Percentiles rank a stretch among this genome's conserved stretches.
Evolutionary conservation across 257 asterid species (phyloP).

Genomic region (Ilex aquifolium): DNA sequence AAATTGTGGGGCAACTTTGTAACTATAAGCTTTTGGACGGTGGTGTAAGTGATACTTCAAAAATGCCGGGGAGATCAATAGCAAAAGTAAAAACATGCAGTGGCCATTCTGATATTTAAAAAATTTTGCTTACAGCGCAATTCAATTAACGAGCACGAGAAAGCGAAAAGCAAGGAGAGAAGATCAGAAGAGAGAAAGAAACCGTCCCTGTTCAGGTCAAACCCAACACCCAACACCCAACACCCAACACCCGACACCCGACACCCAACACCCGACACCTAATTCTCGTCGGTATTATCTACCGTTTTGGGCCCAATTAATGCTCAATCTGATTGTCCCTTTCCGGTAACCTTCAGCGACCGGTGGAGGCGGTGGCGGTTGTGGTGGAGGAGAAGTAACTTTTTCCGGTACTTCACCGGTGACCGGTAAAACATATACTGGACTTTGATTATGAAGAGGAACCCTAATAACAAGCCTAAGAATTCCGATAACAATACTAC

Average conservation of each 20-base stretch:
- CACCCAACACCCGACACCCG: conserved; percentile 1
- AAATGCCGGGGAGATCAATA: no score
- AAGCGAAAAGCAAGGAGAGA: neutral
- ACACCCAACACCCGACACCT: conserved; percentile 1
- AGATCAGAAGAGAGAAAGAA: conserved; percentile 6
- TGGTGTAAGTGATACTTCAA: no score
- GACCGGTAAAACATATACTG: conserved; percentile 7
- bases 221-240: conserved; percentile 17
- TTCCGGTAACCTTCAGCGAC: conserved; percentile 24
- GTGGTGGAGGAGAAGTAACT: conserved; percentile 13
- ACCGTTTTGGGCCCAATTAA: conserved; percentile 10
- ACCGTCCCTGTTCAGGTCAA: conserved; percentile 35
- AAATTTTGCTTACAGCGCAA: no score
- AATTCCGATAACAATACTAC: neutral
- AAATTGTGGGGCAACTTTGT: no score
- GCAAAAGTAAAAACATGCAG: no score
- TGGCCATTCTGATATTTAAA: no score
- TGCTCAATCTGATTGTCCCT: conserved; percentile 23
- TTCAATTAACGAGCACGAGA: conserved; percentile 15
- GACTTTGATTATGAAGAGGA: conserved; percentile 43
- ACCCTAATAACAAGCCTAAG: conserved; percentile 19
- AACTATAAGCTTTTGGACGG: no score
- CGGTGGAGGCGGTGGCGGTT: conserved; percentile 18
- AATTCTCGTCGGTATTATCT: conserved; percentile 19
- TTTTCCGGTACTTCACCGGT: conserved; percentile 10